Evolutionary conservation across 768 basidiomycete species (phyloP).

Genomic region (Hebeloma cylindrosporum): DNA sequence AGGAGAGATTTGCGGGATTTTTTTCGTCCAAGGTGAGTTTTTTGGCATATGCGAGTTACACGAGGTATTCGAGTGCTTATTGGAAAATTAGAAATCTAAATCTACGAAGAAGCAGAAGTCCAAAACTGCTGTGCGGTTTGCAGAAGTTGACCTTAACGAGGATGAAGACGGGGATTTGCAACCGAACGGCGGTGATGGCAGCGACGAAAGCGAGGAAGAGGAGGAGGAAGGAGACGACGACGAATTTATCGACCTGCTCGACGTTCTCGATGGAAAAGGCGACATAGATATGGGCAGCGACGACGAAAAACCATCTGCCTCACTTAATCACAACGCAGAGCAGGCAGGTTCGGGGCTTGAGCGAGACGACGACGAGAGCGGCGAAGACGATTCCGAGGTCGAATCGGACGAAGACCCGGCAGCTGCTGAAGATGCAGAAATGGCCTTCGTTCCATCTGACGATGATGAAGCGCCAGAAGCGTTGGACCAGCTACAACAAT

Average conservation of each 20-base stretch:
- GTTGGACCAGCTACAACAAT: constrained; percentile 67
- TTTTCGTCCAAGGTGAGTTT: constrained; percentile 44
- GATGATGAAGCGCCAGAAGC: constrained; percentile 56
- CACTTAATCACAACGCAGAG: constrained; percentile 7
- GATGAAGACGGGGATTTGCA: constrained; percentile 40
- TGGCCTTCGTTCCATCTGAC: constrained; percentile 47
- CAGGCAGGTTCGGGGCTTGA: constrained; percentile 1
- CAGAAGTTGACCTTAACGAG: constrained; percentile 69
- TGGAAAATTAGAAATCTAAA: constrained; percentile 28
- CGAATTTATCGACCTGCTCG: constrained; percentile 63
- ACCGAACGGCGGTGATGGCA: constrained; percentile 36
- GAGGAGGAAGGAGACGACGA: constrained; percentile 50
- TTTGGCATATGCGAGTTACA: constrained; percentile 1
- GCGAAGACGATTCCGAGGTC: constrained; percentile 32
- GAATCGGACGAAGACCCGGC: constrained; percentile 38
- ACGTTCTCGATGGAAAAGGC: constrained; percentile 64
- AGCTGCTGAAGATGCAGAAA: constrained; percentile 44
- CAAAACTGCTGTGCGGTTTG: constrained; percentile 39
- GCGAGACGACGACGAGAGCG: constrained; percentile 25
- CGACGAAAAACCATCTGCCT: constrained; percentile 24
- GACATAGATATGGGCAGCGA: constrained; percentile 45
- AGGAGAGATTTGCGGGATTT: constrained; percentile 74
- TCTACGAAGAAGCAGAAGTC: constrained; percentile 23
- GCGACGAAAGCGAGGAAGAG: constrained; percentile 41
- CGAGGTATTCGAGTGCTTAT: constrained; percentile 16